Base-by-base conservation (phyloP, 2,329 filamentous ascomycete species). In the Phaeosphaeriaceae sp. region DNA sequence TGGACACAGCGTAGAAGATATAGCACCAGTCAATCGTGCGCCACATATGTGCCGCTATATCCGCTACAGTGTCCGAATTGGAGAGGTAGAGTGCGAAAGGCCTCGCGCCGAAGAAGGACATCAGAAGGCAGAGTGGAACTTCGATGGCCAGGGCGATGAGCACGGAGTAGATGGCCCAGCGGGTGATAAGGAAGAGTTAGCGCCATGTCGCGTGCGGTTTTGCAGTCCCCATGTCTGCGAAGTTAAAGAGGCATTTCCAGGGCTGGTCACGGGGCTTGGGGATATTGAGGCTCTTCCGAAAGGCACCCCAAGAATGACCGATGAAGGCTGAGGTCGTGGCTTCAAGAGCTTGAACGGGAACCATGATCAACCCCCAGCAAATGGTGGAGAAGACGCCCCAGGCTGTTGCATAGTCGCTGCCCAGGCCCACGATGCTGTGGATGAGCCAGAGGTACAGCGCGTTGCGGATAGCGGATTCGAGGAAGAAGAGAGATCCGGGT, bases 351-450 rank as follows among this genome's bases (percentile, higher is more conserved):
- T 84, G 81, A 0, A 90, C 84, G 0, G 87, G 87, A 0, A 90
- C 86, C 87, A 90, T 91, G 23, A 90, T 75, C 1, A 90, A 74
- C 0, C 87, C 87, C 87, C 87, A 90, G 12, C 87, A 80, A 34
- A 90, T 90, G 0, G 86, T 90, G 46, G 82, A 87, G 74, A 91
- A 91, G 8, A 90, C 77, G 1, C 86, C 84, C 87, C 87, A 91
- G 0, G 87, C 86, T 0, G 87, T 90, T 0, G 86, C 84, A 66
- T 90, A 90, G 6, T 83, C 79, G 0, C 75, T 71, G 0, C 87
- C 86, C 50, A 90, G 76, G 0, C 80, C 73, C 0, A 90, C 80
- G 15, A 91, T 87, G 4, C 79, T 83, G 43, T 75, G 80, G 0
- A 90, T 80, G 0, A 90, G 76, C 87, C 87, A 90, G 0, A 90